Evolutionary conservation across 129 eudicot species (phyloP).

Genomic region (Glebionis coronaria): DNA sequence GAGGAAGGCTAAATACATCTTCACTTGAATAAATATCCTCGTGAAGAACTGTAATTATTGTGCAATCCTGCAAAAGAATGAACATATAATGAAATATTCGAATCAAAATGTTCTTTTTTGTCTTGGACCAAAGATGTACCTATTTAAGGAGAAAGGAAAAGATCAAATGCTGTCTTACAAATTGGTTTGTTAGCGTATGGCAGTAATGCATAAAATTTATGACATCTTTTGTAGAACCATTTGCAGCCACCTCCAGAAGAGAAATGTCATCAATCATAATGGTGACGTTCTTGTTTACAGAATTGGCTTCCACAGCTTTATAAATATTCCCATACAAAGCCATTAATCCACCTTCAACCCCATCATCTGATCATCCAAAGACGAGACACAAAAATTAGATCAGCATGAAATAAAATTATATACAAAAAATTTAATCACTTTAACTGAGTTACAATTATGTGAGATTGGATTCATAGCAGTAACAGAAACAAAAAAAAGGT

Average conservation of each 20-base stretch:
- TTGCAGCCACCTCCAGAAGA: conserved; percentile 83
- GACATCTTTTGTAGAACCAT: conserved; percentile 65
- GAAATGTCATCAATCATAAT: conserved; percentile 80
- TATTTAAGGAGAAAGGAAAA: background rate
- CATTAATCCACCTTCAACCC: conserved; percentile 46
- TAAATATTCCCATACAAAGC: conserved; percentile 70
- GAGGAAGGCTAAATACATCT: conserved; percentile 43
- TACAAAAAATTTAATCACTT: background rate
- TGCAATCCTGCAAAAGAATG: conserved; percentile 57
- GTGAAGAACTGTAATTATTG: conserved; percentile 56
- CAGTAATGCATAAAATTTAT: conserved; percentile 84
- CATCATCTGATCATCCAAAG: conserved; percentile 38
- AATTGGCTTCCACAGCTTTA: conserved; percentile 66
- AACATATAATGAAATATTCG: conserved; percentile 36
- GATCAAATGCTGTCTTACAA: conserved; percentile 42
- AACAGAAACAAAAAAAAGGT: conserved; percentile 6
- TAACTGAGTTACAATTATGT: background rate
- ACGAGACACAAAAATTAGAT: conserved; percentile 12
- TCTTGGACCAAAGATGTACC: background rate
- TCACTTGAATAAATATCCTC: conserved; percentile 65
- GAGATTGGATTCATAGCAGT: background rate
- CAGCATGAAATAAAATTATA: background rate
- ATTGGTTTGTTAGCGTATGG: conserved; percentile 70
- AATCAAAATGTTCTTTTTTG: background rate
- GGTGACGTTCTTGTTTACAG: conserved; percentile 32